Conservation (phyloP, 805 yeast genomes). For the Wickerhamomyces bisporus region DNA sequence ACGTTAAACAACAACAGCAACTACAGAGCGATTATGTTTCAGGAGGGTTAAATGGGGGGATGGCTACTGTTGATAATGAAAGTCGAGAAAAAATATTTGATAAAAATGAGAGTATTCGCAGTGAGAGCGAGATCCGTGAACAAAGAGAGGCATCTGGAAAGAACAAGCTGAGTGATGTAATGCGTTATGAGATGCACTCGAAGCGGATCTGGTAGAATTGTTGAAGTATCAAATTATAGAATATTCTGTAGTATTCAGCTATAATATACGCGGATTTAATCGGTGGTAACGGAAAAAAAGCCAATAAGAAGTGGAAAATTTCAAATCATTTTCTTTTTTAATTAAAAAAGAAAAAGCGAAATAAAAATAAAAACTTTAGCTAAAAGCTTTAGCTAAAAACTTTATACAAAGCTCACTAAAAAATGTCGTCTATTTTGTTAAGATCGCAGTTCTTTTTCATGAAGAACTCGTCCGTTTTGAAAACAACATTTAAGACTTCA, state of each 20-base stretch:
- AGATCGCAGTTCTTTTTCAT: slow-evolving; percentile 56
- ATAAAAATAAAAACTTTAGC: no score
- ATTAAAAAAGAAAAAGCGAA: not conserved
- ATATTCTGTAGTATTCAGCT: no score
- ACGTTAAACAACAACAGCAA: slow-evolving; percentile 1
- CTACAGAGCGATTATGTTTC: slow-evolving; percentile 25
- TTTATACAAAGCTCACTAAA: not conserved
- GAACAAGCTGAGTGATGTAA: slow-evolving; percentile 44
- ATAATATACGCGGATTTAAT: no score
- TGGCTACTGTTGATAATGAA: slow-evolving; percentile 29
- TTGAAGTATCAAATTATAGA: no score
- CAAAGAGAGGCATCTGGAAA: slow-evolving; percentile 20
- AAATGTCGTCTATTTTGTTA: slow-evolving; percentile 29
- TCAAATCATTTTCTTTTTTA: no score
- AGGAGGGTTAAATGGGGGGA: slow-evolving; percentile 31
- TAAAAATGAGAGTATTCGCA: slow-evolving; percentile 9
- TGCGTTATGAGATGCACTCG: slow-evolving; percentile 70
- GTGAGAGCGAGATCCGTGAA: slow-evolving; percentile 24
- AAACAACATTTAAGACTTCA: slow-evolving; percentile 17
- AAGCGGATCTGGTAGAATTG: slow-evolving; percentile 62
- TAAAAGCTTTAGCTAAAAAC: not conserved
- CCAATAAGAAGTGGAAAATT: slow-evolving; percentile 16
- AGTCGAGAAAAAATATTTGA: slow-evolving; percentile 22
- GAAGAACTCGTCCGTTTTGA: slow-evolving; percentile 44
- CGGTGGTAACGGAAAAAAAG: not conserved